These are phyloP conservation scores for Daedaleopsis nitida DNA, from an alignment of 768 basidiomycete genomes.

Conservation along the genomic window DNA sequence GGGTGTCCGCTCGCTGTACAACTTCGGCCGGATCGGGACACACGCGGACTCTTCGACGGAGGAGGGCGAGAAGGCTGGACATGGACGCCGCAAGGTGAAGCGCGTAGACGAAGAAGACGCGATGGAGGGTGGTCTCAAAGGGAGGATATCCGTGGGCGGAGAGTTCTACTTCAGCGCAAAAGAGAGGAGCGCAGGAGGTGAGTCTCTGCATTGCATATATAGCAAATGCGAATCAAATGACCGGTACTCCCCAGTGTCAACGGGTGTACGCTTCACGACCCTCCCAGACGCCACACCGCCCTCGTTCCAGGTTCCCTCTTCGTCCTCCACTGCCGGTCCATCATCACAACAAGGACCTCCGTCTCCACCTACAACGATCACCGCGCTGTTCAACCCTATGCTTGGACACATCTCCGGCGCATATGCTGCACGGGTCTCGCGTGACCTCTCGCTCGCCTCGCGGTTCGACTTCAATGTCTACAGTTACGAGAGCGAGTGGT, in stretches of 20 bases:
- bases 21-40: conserved; percentile 75
- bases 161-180: conserved; percentile 94
- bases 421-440: conserved; percentile 86
- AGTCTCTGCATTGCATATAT: conserved; percentile 31
- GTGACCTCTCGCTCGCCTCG: conserved; percentile 82
- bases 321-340: conserved; percentile 32
- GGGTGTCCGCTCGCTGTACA: conserved; percentile 85
- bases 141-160: conserved; percentile 88
- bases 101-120: conserved; percentile 96
- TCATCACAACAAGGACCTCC: conserved; percentile 31
- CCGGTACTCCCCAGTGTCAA: conserved; percentile 63
- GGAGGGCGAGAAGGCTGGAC: conserved; percentile 26
- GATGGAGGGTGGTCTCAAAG: conserved; percentile 87
- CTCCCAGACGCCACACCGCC: conserved; percentile 77
- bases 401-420: conserved; percentile 91
- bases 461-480: conserved; percentile 97
- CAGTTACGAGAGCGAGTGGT: conserved; percentile 96
- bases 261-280: conserved; percentile 93
- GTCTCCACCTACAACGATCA: conserved; percentile 89
- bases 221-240: background rate
- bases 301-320: conserved; percentile 54
- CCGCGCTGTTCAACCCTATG: conserved; percentile 94
- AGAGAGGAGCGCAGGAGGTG: conserved; percentile 90
- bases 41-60: conserved; percentile 38
- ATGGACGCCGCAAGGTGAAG: conserved; percentile 39